These are phyloP conservation scores for Parathielavia appendiculata DNA, from an alignment of 495 filamentous ascomycete species.

Conservation along the genomic window DNA sequence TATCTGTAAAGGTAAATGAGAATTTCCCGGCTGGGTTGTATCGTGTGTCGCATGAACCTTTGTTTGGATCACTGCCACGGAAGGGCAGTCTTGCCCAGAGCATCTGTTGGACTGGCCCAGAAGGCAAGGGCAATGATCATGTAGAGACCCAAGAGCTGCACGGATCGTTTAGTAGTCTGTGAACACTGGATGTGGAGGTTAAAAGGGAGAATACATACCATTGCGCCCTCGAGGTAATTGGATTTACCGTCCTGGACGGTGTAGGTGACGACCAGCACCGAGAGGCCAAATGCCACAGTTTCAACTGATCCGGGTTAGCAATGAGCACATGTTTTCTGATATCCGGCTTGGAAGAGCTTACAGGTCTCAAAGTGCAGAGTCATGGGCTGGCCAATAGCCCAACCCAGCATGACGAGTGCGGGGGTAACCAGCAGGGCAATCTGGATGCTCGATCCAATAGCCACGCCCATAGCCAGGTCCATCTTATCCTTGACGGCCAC, in stretches of 20 bases:
- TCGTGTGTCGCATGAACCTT: not conserved
- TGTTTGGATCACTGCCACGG: not conserved
- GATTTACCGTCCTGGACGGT: conserved; percentile 90
- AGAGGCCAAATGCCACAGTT: conserved; percentile 88
- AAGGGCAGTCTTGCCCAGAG: conserved; percentile 24
- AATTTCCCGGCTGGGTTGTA: not conserved
- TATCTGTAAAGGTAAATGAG: not conserved
- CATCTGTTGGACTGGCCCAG: conserved; percentile 77
- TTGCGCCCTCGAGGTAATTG: conserved; percentile 90
- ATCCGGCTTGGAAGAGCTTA: conserved; percentile 21
- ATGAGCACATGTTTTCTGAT: not conserved
- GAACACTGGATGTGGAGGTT: not conserved
- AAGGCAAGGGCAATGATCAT: conserved; percentile 85
- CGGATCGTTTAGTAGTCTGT: not conserved
- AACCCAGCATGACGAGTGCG: conserved; percentile 84
- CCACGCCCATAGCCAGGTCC: conserved; percentile 92
- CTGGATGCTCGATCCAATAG: conserved; percentile 89
- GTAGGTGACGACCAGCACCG: conserved; percentile 85
- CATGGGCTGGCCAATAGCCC: conserved; percentile 76
- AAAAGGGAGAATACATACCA: conserved; percentile 53
- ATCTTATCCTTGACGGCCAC: conserved; percentile 95
- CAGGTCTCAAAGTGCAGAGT: conserved; percentile 79
- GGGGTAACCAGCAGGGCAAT: conserved; percentile 92
- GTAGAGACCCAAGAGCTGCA: conserved; percentile 55
- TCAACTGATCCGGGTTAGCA: conserved; percentile 53